These are phyloP conservation scores for Cicer chorassanicum DNA, from an alignment of 306 rosid genomes.

Conservation along the genomic window DNA sequence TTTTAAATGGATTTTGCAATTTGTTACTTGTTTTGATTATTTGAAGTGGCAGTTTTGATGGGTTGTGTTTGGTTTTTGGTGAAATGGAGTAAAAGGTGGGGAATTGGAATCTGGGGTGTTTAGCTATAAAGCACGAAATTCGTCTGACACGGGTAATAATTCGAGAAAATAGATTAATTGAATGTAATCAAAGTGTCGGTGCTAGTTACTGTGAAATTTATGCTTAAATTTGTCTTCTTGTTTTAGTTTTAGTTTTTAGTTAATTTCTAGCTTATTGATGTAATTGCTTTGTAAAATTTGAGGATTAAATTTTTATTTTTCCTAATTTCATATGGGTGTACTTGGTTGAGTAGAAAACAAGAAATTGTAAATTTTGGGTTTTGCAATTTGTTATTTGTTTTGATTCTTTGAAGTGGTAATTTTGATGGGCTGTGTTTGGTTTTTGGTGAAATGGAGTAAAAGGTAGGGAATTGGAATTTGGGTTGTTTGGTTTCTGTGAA, in stretches of 20 bases:
- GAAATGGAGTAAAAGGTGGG: slow-evolving; percentile 32
- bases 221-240: neutral
- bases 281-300: slow-evolving; percentile 26
- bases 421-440: slow-evolving; percentile 43
- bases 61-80: slow-evolving; percentile 42
- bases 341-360: slow-evolving; percentile 19
- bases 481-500: slow-evolving; percentile 23
- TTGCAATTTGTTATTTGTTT: neutral
- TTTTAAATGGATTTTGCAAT: neutral
- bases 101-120: slow-evolving; percentile 22
- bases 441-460: slow-evolving; percentile 38
- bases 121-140: too few species aligned
- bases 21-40: neutral
- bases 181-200: too few species aligned
- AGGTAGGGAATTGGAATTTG: slow-evolving; percentile 12
- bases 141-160: too few species aligned
- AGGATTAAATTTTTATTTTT: neutral
- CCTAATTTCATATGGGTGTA: neutral
- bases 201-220: neutral
- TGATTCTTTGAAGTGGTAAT: neutral
- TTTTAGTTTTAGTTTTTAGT: neutral
- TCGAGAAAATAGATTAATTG: too few species aligned
- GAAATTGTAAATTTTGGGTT: neutral
- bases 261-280: slow-evolving; percentile 14
- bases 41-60: slow-evolving; percentile 16